Base-by-base conservation (phyloP, 345 rosid species). In the Salix arbutifolia region DNA sequence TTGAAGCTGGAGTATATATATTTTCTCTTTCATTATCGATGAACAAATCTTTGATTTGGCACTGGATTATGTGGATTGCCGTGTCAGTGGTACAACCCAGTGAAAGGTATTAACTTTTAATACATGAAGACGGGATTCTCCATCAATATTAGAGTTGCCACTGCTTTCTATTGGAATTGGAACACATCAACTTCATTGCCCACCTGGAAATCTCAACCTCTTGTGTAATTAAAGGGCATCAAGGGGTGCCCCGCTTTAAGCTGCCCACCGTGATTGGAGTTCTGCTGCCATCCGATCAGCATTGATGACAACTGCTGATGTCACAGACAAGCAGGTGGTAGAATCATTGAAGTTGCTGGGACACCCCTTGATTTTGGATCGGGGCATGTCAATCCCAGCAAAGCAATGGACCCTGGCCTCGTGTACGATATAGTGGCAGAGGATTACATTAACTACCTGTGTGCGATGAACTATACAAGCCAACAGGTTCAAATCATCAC, bases 331-430 rank as follows among this genome's bases (percentile, higher is more conserved):
- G 58, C 77, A 4, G 53, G 75, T 5, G 68, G 77, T 23, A 13
- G 56, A 30, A 88, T 86, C 81, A 72, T 70, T 0, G 78, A 69
- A 52, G 79, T 61, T 38, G 77, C 82, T 0, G 89, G 84, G 9
- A 85, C 88, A 3, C 87, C 91, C n/a, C 88, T 88, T 28, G 82
- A 86, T 67, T 88, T 76, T 3, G 87, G 90, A 6, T 81, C 90
- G 17, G 91, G 91, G 13, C 90, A 85, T 42, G 35, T 84, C 17
- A 77, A 85, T 68, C 89, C 85, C 0, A 80, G 78, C 62, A 85
- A 76, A 50, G 88, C 87, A 56, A 61, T 79, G 75, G 85, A 88
- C 58, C 93, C 89, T 0, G 84, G 88, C 13, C 86, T 89, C 21
- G 81, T 88, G 9, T 88, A 88, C 38, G 88, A 89, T 48, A 35